Evolutionary conservation across 495 filamentous ascomycete genomes (phyloP).

Genomic region (Xylaria castorea): DNA sequence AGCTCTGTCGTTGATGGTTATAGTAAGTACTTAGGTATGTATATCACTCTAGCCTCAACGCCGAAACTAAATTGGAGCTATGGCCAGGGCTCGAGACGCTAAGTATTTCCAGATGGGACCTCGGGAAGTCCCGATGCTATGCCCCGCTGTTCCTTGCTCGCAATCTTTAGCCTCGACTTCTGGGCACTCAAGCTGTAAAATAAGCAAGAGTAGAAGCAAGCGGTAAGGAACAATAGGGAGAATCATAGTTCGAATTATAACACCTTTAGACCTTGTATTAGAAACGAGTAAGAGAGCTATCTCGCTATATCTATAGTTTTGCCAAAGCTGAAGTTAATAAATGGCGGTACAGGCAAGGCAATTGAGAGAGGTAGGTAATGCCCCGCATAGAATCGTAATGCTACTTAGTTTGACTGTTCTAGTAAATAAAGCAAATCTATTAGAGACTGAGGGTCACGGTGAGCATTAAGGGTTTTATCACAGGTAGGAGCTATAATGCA

Average conservation of each 20-base stretch:
- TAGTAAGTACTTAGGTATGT: background rate
- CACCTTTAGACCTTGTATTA: background rate
- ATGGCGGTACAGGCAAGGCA: no score
- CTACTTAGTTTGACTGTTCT: no score
- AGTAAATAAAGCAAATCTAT: background rate
- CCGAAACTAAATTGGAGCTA: background rate
- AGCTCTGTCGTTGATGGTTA: background rate
- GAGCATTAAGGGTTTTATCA: background rate
- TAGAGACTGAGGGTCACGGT: background rate
- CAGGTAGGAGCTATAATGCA: background rate
- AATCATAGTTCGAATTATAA: background rate
- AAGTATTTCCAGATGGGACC: background rate
- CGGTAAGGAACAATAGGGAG: background rate
- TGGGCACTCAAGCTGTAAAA: background rate
- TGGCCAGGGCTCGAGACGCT: background rate
- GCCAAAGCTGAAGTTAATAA: no score
- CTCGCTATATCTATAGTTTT: no score
- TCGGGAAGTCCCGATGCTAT: background rate
- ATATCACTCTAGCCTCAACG: background rate
- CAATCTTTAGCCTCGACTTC: background rate
- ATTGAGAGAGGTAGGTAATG: no score
- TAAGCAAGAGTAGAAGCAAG: background rate
- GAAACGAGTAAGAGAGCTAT: no score
- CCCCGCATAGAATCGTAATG: no score
- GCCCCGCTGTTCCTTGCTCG: background rate